Conservation (phyloP, 441 rosid genomes). For the Corymbia citriodora region DNA sequence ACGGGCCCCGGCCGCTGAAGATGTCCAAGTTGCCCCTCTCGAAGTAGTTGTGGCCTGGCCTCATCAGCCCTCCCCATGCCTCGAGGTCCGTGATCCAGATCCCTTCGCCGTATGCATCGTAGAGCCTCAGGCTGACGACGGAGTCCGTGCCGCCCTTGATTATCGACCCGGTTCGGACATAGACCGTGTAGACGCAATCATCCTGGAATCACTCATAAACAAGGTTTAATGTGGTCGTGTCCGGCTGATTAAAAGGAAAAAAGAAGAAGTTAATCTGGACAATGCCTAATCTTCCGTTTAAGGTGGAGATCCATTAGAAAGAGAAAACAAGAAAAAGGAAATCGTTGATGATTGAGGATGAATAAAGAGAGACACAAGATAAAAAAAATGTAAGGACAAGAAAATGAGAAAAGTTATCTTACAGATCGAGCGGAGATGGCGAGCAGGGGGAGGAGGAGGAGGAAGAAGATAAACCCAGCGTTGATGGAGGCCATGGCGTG, state of each 20-base stretch:
- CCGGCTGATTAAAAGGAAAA: neutral
- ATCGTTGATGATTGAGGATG: neutral
- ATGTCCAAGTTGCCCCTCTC: slow-evolving; percentile 83
- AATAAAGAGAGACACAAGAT: neutral
- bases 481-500: neutral
- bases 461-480: slow-evolving; percentile 11
- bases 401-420: neutral
- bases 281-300: neutral
- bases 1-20: slow-evolving; percentile 64
- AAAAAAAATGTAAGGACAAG: neutral
- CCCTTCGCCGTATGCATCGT: slow-evolving; percentile 33
- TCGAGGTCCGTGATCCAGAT: slow-evolving; percentile 35
- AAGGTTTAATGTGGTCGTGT: neutral
- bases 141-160: slow-evolving; percentile 79
- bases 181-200: slow-evolving; percentile 61
- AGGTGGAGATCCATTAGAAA: neutral
- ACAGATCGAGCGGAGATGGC: slow-evolving; percentile 15
- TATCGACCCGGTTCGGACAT: slow-evolving; percentile 70
- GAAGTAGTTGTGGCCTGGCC: slow-evolving; percentile 51
- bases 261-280: neutral
- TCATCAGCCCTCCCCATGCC: slow-evolving; percentile 83
- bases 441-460: slow-evolving; percentile 27
- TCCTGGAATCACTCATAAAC: slow-evolving; percentile 16
- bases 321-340: neutral
- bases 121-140: slow-evolving; percentile 36